Base-by-base conservation (phyloP, 768 basidiomycete genomes). In the Lepiota venenata region DNA sequence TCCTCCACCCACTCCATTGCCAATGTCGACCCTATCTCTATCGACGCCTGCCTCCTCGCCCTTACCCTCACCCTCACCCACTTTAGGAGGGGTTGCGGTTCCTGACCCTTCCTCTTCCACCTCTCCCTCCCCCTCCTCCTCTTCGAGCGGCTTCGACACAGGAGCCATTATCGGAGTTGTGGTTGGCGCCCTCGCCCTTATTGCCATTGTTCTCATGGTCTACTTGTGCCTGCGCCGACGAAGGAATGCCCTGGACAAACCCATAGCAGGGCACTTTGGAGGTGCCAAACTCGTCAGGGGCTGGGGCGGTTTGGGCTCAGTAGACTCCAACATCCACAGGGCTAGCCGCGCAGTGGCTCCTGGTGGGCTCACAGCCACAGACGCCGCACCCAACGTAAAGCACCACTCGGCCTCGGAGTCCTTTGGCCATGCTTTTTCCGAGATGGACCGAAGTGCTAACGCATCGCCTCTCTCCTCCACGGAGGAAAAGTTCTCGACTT, bases 101-200 rank as follows among this genome's bases (percentile, higher is more conserved):
- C 22, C 25, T 2, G 50, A 52, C 32, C 56, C 69, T 2, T 39
- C 27, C 39, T 18, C 44, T 66, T 1, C 66, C 25, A 2, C 25
- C 67, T 20, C 64, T 61, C 25, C 25, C 67, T 20, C 64, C 60
- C 21, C 66, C 3, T 53, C 66, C 4, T 46, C 64, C 6, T 63
- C 69, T 15, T 57, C 70, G 10, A 48, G 45, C 14, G 56, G 61
- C 3, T 61, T 66, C 6, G 75, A 76, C 37, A 65, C 67, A 1
- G 77, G 74, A 0, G 70, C 72, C 7, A 78, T 87, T 22, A 76
- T 73, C 4, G 86, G 84, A 1, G 76, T 77, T 21, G 73, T 79
- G 16, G 58, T 85, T 3, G 84, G 80, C 4, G 79, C 72, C 2
- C 60, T 74, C 2, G 75, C 66, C 12, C 50, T 81, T 29, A 40